Base-by-base conservation (phyloP, 2,329 filamentous ascomycete genomes). In the Colletotrichum shisoi region DNA sequence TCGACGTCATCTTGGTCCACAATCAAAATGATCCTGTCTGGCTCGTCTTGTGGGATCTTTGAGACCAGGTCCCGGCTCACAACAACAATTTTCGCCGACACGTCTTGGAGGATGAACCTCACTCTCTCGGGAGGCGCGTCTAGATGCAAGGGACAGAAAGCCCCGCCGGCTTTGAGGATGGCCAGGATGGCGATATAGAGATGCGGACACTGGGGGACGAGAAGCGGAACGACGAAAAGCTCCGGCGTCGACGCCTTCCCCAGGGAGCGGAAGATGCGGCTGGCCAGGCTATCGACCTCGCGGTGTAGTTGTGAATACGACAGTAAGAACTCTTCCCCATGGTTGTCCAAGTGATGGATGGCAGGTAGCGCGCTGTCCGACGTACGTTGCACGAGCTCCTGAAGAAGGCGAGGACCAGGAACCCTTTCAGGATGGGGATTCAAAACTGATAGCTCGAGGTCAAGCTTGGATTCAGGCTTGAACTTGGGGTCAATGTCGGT, bases 61-160 rank as follows among this genome's bases (percentile, higher is more conserved):
- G 75, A 74, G 21, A 72, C 78, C 57, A 88, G 79, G 4, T 81
- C 79, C 17, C 79, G 73, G 0, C 84, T 87, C 0, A 89, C 91
- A 49, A 97, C 78, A 34, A 96, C 79, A 0, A 96, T 75, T 8
- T 78, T 80, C 7, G 93, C 92, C 12, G 83, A 81, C 45, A 96
- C 86, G 81, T 97, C 93, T n/a, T 85, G 76, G 17, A 94, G 78
- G 57, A 97, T 94, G 75, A 96, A 97, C 57, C 84, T 86, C 49
- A 96, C 83, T 56, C 94, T 85, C 60, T 96, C 92, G 4, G 82
- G 76, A 0, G 94, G 94, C 0, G 89, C 87, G 76, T 96, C 93
- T 56, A 91, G 83, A 68, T 90, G 90, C 63, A 97, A 80, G 0
- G 94, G 93, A 71, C 93, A 97, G 72, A 97, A 97, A 0, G 92